Evolutionary conservation across 345 rosid genomes (phyloP).

Genomic region (Ceriops zippeliana): DNA sequence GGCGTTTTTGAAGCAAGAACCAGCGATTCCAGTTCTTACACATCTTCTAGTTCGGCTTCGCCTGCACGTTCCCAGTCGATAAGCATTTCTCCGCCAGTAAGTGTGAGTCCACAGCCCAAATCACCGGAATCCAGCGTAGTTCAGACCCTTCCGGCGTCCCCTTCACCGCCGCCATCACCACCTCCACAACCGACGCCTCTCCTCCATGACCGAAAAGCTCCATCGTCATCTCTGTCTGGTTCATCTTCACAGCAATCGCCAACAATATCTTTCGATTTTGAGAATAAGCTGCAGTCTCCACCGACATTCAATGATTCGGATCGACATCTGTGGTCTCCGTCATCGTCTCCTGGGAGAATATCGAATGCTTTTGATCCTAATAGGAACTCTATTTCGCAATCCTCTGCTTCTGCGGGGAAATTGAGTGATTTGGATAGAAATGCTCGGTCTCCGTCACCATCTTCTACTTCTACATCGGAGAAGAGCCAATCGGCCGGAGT

Average conservation of each 20-base stretch:
- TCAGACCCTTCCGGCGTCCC: slow-evolving; percentile 8
- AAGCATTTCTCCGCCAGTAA: slow-evolving; percentile 82
- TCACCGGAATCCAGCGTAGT: slow-evolving; percentile 33
- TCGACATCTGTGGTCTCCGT: slow-evolving; percentile 22
- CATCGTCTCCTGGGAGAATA: slow-evolving; percentile 22
- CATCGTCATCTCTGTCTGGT: slow-evolving; percentile 4
- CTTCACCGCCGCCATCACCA: slow-evolving; percentile 8
- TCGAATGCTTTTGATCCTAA: not conserved
- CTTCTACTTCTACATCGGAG: slow-evolving; percentile 27
- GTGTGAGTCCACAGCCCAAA: slow-evolving; percentile 53
- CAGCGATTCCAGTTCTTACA: slow-evolving; percentile 53
- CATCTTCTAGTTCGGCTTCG: slow-evolving; percentile 70
- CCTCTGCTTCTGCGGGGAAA: not conserved
- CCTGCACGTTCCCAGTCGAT: slow-evolving; percentile 71
- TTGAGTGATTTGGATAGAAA: slow-evolving; percentile 2
- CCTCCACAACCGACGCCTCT: not conserved
- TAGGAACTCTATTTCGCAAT: not conserved
- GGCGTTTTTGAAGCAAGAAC: slow-evolving; percentile 40
- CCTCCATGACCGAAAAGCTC: not conserved
- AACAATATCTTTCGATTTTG: not conserved
- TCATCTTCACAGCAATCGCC: slow-evolving; percentile 16
- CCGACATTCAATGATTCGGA: slow-evolving; percentile 10
- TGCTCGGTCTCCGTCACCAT: not conserved
- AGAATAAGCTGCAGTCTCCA: not conserved
- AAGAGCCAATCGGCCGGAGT: slow-evolving; percentile 24